A percentile compares a stretch with the other conserved stretches of the same genome.
Evolutionary conservation across 371 early-diverging fungal species (phyloP).

Genomic region (Mortierella sp.): DNA sequence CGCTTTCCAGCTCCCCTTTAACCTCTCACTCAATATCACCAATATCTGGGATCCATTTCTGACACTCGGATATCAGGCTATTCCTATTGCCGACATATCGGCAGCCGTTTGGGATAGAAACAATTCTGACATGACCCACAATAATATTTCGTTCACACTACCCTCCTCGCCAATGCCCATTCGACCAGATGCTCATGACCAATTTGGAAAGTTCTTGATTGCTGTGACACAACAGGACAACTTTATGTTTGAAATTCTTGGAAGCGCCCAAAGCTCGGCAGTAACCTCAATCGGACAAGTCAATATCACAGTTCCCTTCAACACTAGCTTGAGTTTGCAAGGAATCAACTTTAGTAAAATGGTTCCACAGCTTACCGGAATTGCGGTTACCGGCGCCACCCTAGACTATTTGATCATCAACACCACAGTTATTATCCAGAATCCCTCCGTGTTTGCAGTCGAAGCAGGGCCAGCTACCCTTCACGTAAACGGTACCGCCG

Average conservation of each 20-base stretch:
- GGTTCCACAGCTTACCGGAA: slow-evolving; percentile 15
- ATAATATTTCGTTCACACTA: slow-evolving; percentile 32
- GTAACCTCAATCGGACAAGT: slow-evolving; percentile 29
- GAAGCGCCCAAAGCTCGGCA: slow-evolving; percentile 29
- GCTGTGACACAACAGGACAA: slow-evolving; percentile 25
- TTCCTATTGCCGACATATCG: slow-evolving; percentile 28
- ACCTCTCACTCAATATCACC: slow-evolving; percentile 36
- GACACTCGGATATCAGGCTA: slow-evolving; percentile 25
- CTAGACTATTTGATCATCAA: slow-evolving; percentile 29
- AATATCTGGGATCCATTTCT: slow-evolving; percentile 24
- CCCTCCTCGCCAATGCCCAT: slow-evolving; percentile 32
- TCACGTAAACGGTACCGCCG: slow-evolving; percentile 14
- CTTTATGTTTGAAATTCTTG: slow-evolving; percentile 17
- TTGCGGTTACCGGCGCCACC: slow-evolving; percentile 26
- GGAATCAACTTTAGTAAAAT: slow-evolving; percentile 36
- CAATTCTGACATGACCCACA: slow-evolving; percentile 31
- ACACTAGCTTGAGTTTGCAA: slow-evolving; percentile 23
- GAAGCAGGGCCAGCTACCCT: slow-evolving; percentile 30
- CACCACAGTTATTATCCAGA: slow-evolving; percentile 35
- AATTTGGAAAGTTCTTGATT: slow-evolving; percentile 28
- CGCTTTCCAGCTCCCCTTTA: slow-evolving; percentile 37
- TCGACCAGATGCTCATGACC: slow-evolving; percentile 16
- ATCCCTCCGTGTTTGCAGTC: slow-evolving; percentile 43
- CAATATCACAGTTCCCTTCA: slow-evolving; percentile 43
- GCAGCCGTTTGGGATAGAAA: slow-evolving; percentile 39